phyloP scores from a whole-genome alignment of 495 filamentous ascomycete genomes.

The Astrocystis sublimbata region DNA sequence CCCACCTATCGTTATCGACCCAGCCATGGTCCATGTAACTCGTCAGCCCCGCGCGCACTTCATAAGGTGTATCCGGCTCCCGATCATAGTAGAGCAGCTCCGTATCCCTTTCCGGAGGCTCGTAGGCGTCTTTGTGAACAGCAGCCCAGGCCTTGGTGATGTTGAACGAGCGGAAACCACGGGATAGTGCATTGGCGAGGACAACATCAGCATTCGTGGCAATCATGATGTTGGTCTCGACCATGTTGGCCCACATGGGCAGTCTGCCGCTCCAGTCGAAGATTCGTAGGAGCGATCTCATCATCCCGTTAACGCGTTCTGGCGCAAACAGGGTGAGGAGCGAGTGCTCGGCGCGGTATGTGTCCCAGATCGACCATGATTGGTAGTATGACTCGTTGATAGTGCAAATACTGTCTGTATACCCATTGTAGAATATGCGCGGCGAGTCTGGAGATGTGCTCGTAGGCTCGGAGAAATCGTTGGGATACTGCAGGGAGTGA shows the following conservation, averaged over 20 bases:
- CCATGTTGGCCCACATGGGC: slow-evolving; percentile 38
- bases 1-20: slow-evolving; percentile 37
- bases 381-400: slow-evolving; percentile 37
- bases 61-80: slow-evolving; percentile 34
- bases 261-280: slow-evolving; percentile 37
- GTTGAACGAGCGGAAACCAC: slow-evolving; percentile 35
- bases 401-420: slow-evolving; percentile 33
- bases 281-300: slow-evolving; percentile 32
- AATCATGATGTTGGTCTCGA: slow-evolving; percentile 40
- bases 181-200: slow-evolving; percentile 34
- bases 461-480: slow-evolving; percentile 35
- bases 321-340: slow-evolving; percentile 33
- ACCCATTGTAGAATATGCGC: slow-evolving; percentile 35
- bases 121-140: slow-evolving; percentile 33
- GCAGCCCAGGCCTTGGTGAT: slow-evolving; percentile 33
- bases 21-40: slow-evolving; percentile 37
- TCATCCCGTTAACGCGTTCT: slow-evolving; percentile 35
- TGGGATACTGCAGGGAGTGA: slow-evolving; percentile 36
- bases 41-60: slow-evolving; percentile 33
- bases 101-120: slow-evolving; percentile 35
- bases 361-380: slow-evolving; percentile 41
- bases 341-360: slow-evolving; percentile 36
- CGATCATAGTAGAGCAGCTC: slow-evolving; percentile 34
- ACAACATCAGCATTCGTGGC: slow-evolving; percentile 38
- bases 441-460: slow-evolving; percentile 3